Percentiles rank a stretch among this genome's conserved stretches.
Evolutionary conservation across 2,329 filamentous ascomycete species (phyloP).

Genomic region (Volutella citrinella): DNA sequence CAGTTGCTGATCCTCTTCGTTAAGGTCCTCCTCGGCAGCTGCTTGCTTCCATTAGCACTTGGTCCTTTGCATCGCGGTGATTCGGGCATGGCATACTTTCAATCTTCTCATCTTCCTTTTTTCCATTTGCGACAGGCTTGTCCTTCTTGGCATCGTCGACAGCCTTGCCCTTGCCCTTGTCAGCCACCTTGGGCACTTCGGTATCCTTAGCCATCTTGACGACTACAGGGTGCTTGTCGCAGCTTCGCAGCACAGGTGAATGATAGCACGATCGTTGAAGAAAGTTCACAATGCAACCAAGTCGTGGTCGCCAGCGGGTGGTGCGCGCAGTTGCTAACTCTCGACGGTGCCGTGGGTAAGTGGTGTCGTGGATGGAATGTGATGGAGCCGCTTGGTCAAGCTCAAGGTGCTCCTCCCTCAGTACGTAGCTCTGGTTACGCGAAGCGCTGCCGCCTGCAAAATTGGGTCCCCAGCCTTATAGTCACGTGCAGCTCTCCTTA

Average conservation of each 20-base stretch:
- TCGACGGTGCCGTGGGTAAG: constrained; percentile 19
- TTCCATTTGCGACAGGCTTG: constrained; percentile 67
- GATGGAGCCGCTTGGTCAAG: constrained; percentile 38
- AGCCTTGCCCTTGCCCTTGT: constrained; percentile 97
- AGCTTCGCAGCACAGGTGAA: constrained; percentile 21
- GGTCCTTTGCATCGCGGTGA: too few species aligned
- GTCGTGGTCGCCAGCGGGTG: constrained; percentile 9
- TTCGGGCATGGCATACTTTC: constrained; percentile 46
- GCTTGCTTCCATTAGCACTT: too few species aligned
- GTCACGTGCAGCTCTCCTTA: constrained; percentile 27
- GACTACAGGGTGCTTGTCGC: constrained; percentile 27
- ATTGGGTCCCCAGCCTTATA: constrained; percentile 25
- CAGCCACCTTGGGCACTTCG: constrained; percentile 76
- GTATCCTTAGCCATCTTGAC: constrained; percentile 87
- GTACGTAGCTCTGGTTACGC: constrained; percentile 41
- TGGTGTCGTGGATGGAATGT: constrained; percentile 33
- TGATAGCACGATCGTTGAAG: constrained; percentile 7
- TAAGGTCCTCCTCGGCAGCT: constrained; percentile 76
- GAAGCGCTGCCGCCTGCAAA: constrained; percentile 43
- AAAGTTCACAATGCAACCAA: constrained; percentile 6
- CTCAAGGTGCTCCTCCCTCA: constrained; percentile 26
- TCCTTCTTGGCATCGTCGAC: constrained; percentile 68
- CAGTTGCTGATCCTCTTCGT: constrained; percentile 95
- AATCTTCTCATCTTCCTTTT: constrained; percentile 70
- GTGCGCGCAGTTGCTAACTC: constrained; percentile 13